These are phyloP conservation scores for Hypsizygus marmoreus DNA, from an alignment of 768 basidiomycete species.

Conservation along the genomic window DNA sequence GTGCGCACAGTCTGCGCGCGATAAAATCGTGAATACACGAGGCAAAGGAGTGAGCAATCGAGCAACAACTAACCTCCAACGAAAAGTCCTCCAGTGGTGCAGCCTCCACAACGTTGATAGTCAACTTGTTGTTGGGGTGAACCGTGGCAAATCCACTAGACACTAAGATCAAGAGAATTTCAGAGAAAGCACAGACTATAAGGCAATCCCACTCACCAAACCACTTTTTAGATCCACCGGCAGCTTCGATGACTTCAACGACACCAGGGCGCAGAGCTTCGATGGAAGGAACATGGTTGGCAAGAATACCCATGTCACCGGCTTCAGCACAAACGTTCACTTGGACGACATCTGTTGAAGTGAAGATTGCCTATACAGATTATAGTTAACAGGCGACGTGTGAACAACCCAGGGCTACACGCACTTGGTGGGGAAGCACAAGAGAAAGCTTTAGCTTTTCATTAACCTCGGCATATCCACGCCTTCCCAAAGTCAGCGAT, in stretches of 20 bases:
- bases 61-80: conserved; percentile 63
- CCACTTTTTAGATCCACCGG: conserved; percentile 86
- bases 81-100: conserved; percentile 92
- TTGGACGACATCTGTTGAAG: conserved; percentile 89
- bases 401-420: conserved; percentile 3
- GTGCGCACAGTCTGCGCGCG: conserved; percentile 76
- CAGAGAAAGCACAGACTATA: background rate
- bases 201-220: conserved; percentile 68
- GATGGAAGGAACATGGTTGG: conserved; percentile 98
- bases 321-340: conserved; percentile 93
- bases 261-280: conserved; percentile 94
- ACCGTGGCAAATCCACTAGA: conserved; percentile 98
- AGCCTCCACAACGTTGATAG: conserved; percentile 96
- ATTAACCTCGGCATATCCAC: conserved; percentile 90
- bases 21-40: conserved; percentile 1
- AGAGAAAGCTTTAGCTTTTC: conserved; percentile 93
- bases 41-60: background rate
- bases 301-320: conserved; percentile 99
- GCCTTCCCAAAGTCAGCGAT: conserved; percentile 53
- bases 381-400: background rate
- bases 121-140: conserved; percentile 95
- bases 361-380: conserved; percentile 76
- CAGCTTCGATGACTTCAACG: conserved; percentile 89
- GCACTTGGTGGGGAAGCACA: conserved; percentile 93
- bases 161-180: conserved; percentile 46